Evolutionary conservation across 345 rosid genomes (phyloP), one percentile per base, ranked within the genome.

Genomic region (Heritiera fomes): DNA sequence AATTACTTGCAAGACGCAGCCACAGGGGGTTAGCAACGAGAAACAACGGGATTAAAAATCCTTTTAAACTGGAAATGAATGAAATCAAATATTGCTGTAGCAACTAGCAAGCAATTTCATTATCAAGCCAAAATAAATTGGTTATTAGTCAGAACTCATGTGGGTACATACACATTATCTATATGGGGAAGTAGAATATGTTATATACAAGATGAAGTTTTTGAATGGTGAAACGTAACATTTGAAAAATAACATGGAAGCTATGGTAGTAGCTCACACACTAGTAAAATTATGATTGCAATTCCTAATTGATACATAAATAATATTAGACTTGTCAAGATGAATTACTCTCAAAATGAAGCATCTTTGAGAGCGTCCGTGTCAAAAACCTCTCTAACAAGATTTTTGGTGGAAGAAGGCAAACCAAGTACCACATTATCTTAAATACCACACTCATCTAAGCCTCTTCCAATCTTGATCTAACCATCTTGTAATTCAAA

Each of bases 371-470:
- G 46, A 50, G 53, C 80, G 79, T 87, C 91, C 5, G 9, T 63
- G 49, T 83, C 60, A 40, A 82, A 69, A 28, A 82, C 80, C 84
- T 87, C 88, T 75, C 76, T 82, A 8, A 88, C 84, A 66, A 94
- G 88, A 81, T 96, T 96, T 89, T 75, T 96, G 82, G 77, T 23
- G 5, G 28, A 23, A 23, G 97, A 94, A 79, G 99, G 97, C 83
- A 90, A 71, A 59, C 98, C 98, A 67, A 88, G 93, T 79, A 94
- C 91, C 43, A 82, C 94, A 23, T 87, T 94, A 15, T 78, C 92
- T 85, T 96, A 98, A 64, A 94, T 90, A 8, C 94, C 98, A 77
- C 98, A 96, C 83, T 96, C 99, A 68, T 92, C 87, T 23, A 92
- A 84, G 80, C 98, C 97, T 83, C 98, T 93, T 80, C 82, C 87